A percentile compares a stretch with the other conserved stretches of the same genome.
These are phyloP conservation scores for Calonectria ilicicola DNA, from an alignment of 2,329 filamentous ascomycete species.

Conservation along the genomic window DNA sequence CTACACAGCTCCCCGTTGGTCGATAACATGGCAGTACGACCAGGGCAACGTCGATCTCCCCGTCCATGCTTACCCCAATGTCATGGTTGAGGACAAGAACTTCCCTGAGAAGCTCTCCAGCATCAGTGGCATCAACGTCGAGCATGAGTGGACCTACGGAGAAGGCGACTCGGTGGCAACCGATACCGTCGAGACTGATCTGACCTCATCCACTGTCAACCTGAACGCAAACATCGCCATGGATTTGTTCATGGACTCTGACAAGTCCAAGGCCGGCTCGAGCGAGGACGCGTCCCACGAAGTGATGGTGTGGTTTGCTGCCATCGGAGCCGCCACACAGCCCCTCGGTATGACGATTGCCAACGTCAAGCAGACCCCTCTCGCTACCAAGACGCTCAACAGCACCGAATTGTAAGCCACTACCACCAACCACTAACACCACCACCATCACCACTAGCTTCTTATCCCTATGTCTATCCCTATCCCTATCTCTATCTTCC, in stretches of 20 bases:
- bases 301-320: conserved; percentile 69
- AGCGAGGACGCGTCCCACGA: conserved; percentile 60
- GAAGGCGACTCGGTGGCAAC: conserved; percentile 54
- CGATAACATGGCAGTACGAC: conserved; percentile 65
- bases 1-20: conserved; percentile 60
- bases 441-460: too few relatives aligned
- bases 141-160: conserved; percentile 64
- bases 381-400: conserved; percentile 50
- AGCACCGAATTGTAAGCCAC: conserved; percentile 56
- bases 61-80: conserved; percentile 68
- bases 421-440: background rate
- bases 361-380: conserved; percentile 41
- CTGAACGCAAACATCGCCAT: conserved; percentile 69
- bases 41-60: conserved; percentile 54
- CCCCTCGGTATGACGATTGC: conserved; percentile 56
- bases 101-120: conserved; percentile 56
- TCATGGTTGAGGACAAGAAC: conserved; percentile 57
- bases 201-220: conserved; percentile 55
- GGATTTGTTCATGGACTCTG: conserved; percentile 68
- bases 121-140: conserved; percentile 55
- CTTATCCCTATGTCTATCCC: background rate
- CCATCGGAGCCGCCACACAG: conserved; percentile 58
- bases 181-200: conserved; percentile 48
- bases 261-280: conserved; percentile 53
- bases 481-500: background rate